Evolutionary conservation across 495 filamentous ascomycete genomes (phyloP).

Genomic region (Lophium mytilinum): DNA sequence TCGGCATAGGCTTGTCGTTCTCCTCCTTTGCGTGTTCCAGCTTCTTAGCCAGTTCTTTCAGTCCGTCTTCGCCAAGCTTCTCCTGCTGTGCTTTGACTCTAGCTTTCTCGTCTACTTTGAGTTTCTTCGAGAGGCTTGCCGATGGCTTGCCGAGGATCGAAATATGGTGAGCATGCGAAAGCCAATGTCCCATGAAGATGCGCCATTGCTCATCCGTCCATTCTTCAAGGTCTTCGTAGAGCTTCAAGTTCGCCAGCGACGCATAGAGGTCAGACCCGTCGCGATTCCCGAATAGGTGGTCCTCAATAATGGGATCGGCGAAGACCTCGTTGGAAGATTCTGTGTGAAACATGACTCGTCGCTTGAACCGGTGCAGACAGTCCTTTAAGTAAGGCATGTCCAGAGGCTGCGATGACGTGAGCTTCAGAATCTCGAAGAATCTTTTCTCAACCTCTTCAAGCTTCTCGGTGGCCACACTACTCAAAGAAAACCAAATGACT

Average conservation of each 20-base stretch:
- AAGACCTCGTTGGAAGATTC: constrained; percentile 71
- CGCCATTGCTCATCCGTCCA: constrained; percentile 85
- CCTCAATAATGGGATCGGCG: constrained; percentile 72
- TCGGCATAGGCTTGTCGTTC: constrained; percentile 74
- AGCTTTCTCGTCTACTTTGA: constrained; percentile 59
- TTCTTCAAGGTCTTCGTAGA: constrained; percentile 66
- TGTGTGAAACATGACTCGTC: constrained; percentile 68
- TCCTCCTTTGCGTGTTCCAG: constrained; percentile 71
- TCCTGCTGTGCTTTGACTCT: constrained; percentile 54
- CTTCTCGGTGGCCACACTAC: constrained; percentile 78
- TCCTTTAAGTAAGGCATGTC: constrained; percentile 86
- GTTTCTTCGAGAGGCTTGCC: constrained; percentile 57
- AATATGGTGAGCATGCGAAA: constrained; percentile 76
- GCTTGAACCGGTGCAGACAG: constrained; percentile 68
- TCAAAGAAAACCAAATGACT: constrained; percentile 73
- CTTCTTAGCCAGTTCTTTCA: constrained; percentile 63
- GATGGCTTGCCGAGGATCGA: constrained; percentile 64
- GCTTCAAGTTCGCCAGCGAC: constrained; percentile 56
- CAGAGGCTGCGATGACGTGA: constrained; percentile 67
- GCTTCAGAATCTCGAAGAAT: constrained; percentile 73
- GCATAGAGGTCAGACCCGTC: constrained; percentile 68
- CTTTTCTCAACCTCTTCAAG: constrained; percentile 74
- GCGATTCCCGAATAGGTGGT: constrained; percentile 82
- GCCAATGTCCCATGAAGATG: constrained; percentile 70
- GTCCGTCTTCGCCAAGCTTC: constrained; percentile 52